A percentile compares a stretch with the other conserved stretches of the same genome.
Evolutionary conservation across 768 basidiomycete genomes (phyloP).

Genomic region (Amylocystis lapponica): DNA sequence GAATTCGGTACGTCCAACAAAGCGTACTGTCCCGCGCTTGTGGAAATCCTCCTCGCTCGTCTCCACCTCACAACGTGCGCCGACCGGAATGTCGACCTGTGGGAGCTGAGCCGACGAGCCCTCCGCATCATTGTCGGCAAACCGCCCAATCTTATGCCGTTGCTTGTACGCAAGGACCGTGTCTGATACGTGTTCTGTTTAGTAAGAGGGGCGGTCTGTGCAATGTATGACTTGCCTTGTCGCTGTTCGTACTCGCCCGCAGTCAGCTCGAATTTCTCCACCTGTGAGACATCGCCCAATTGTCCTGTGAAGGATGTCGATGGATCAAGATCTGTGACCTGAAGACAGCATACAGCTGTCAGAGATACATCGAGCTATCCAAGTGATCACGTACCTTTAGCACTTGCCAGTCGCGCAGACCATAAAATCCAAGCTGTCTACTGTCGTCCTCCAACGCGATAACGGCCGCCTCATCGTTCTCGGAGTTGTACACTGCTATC

Average conservation of each 20-base stretch:
- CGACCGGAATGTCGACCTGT: conserved; percentile 50
- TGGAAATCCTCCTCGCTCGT: conserved; percentile 59
- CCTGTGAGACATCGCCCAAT: conserved; percentile 75
- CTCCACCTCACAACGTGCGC: conserved; percentile 81
- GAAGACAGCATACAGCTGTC: not conserved
- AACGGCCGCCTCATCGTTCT: conserved; percentile 44
- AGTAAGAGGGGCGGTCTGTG: not conserved
- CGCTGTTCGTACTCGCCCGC: conserved; percentile 76
- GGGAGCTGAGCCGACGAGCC: conserved; percentile 27
- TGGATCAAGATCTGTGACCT: conserved; percentile 79
- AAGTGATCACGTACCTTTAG: conserved; percentile 59
- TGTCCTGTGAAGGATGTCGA: conserved; percentile 74
- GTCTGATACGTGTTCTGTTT: conserved; percentile 40
- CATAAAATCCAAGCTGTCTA: conserved; percentile 68
- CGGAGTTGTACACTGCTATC: conserved; percentile 57
- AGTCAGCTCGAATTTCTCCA: conserved; percentile 90
- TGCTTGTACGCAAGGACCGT: conserved; percentile 89
- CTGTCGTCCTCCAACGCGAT: conserved; percentile 59
- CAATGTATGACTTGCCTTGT: conserved; percentile 46
- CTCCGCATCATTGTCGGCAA: conserved; percentile 47
- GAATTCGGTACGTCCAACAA: conserved; percentile 77
- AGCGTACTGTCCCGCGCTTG: conserved; percentile 83
- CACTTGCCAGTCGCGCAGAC: conserved; percentile 69
- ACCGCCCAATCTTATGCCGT: conserved; percentile 81
- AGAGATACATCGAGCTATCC: not conserved